phyloP scores from a whole-genome alignment of 768 basidiomycete genomes.

The Pleurotus platypus region DNA sequence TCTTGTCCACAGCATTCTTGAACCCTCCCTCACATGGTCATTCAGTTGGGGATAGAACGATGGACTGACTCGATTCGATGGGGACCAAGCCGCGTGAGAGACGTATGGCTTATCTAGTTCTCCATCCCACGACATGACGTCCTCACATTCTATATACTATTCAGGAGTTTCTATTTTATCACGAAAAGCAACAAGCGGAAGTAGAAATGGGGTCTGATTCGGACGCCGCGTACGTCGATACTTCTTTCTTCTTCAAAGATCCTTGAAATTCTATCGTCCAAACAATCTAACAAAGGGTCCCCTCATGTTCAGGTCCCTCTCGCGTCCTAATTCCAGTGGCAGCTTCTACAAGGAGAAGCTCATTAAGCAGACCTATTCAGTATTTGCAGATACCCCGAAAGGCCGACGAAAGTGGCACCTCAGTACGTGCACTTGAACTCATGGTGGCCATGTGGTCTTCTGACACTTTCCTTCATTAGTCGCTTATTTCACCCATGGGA shows the following conservation, averaged over 20 bases:
- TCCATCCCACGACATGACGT: constrained; percentile 4
- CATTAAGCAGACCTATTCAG: constrained; percentile 80
- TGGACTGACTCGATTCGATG: constrained; percentile 81
- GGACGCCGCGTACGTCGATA: constrained; percentile 39
- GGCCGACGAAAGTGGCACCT: constrained; percentile 83
- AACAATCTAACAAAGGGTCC: background rate
- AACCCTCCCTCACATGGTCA: constrained; percentile 2
- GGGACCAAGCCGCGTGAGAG: constrained; percentile 77
- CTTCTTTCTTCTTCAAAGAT: constrained; percentile 2
- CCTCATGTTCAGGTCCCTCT: constrained; percentile 5
- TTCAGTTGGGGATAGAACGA: constrained; percentile 70
- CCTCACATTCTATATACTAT: constrained; percentile 11
- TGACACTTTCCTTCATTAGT: constrained; percentile 35
- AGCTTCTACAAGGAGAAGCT: constrained; percentile 41
- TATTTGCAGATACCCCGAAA: constrained; percentile 60
- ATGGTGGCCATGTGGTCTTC: constrained; percentile 1
- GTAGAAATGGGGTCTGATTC: constrained; percentile 48
- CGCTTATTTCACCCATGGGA: constrained; percentile 70
- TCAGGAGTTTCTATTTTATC: constrained; percentile 77
- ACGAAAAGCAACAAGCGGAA: constrained; percentile 56
- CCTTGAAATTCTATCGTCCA: constrained; percentile 2
- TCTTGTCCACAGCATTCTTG: constrained; percentile 3
- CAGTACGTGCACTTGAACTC: constrained; percentile 40
- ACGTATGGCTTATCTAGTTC: constrained; percentile 41
- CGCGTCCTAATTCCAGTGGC: constrained; percentile 15